Evolutionary conservation across 192 early-diverging fungal species (phyloP), one percentile per base, ranked within the genome.

Genomic region (Backusella sp.): DNA sequence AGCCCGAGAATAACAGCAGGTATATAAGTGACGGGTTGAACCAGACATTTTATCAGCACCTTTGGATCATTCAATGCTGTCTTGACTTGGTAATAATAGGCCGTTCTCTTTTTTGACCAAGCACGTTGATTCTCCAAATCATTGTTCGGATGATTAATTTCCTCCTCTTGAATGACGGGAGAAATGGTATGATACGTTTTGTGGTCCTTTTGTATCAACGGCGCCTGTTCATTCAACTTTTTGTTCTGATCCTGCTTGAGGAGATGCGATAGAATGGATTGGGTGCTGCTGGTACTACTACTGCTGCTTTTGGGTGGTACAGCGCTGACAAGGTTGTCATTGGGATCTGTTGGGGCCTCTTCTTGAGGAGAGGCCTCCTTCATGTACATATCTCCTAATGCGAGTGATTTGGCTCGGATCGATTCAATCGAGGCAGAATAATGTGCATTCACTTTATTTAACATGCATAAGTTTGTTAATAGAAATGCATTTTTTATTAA

Each of bases 1-100:
- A 98, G 81, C 1, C 95, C 97, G 11, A 99, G 88, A 39, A 95
- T 81, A 3, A 97, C 97, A 0, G 96, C 96, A 6, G 98, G 98
- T 7, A 96, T 83, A 76, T 90, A 94, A 26, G 87, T 85, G 66
- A 92, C 65, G 0, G 91, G 92, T 68, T 87, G 85, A 12, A 83
- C 39, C 15, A 87, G 21, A 35, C 67, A 73, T 65, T 56, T 74
- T 65, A 28, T 46, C 70, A 28, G 9, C 28, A n/a, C 21, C 74
- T 30, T 28, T 42, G 65, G 35, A 73, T 75, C 21, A 75, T 72
- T 30, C 68, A 53, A 52, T 41, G 7, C 39, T 9, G 41, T 34
- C n/a, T 36, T 32, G 28, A 23, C 5, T 3, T 59, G 21, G 1
- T 59, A 59, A 9, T 21, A 56, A 56, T 21, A 56, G 21, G 52